These are phyloP conservation scores for Wilcoxina mikolae DNA, from an alignment of 495 filamentous ascomycete species.

Conservation along the genomic window DNA sequence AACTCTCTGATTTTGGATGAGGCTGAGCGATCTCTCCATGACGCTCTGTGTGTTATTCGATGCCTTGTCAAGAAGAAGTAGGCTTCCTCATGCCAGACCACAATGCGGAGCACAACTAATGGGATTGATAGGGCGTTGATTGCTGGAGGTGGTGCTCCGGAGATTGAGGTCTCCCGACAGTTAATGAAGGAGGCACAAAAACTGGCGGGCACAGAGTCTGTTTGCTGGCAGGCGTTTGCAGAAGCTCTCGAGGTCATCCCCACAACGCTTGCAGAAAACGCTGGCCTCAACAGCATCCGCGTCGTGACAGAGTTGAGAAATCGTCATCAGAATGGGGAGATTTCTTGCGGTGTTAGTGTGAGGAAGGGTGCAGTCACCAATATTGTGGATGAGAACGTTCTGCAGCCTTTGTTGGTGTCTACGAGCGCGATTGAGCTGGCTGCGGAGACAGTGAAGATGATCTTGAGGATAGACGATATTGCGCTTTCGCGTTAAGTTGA, in stretches of 20 bases:
- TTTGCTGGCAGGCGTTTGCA: constrained; percentile 97
- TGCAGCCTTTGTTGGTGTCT: constrained; percentile 90
- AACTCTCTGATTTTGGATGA: constrained; percentile 92
- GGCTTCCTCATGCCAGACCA: not conserved
- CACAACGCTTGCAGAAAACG: constrained; percentile 92
- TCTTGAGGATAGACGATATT: constrained; percentile 93
- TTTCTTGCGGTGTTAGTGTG: constrained; percentile 92
- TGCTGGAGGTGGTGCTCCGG: constrained; percentile 87
- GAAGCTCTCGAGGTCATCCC: constrained; percentile 96
- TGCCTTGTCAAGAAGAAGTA: constrained; percentile 94
- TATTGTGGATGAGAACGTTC: constrained; percentile 90
- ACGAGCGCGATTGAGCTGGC: constrained; percentile 95
- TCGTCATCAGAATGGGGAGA: constrained; percentile 83
- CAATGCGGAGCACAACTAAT: not conserved
- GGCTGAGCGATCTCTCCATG: constrained; percentile 88
- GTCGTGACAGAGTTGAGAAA: constrained; percentile 95
- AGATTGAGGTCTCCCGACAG: constrained; percentile 80
- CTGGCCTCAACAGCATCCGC: constrained; percentile 91
- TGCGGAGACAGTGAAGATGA: constrained; percentile 97
- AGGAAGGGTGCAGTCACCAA: constrained; percentile 87
- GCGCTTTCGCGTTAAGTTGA: constrained; percentile 35
- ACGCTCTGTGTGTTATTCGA: constrained; percentile 92
- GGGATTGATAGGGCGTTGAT: constrained; percentile 49
- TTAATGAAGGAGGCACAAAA: constrained; percentile 67
- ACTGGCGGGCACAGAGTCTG: constrained; percentile 78